Conservation (phyloP, 2,329 filamentous ascomycete genomes). For the Cephalotrichum gorgonifer region DNA sequence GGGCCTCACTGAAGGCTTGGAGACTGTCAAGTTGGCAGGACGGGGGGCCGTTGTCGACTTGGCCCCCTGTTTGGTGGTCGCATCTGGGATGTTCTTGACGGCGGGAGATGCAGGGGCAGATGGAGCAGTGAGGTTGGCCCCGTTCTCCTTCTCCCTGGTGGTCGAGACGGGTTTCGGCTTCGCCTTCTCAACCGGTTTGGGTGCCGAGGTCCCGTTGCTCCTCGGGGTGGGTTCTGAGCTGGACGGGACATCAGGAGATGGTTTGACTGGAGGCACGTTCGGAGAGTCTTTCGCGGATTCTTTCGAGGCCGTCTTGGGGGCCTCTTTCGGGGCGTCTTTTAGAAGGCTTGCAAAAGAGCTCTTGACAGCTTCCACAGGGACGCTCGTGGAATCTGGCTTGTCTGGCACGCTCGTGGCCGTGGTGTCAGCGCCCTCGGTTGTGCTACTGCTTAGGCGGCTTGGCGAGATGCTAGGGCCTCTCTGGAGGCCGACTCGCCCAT, state of each 20-base stretch:
- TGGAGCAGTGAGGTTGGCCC: background rate
- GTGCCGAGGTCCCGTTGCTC: background rate
- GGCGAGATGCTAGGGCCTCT: conserved; percentile 24
- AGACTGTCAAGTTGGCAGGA: conserved; percentile 24
- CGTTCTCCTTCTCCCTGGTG: background rate
- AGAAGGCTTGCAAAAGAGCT: background rate
- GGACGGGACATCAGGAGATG: background rate
- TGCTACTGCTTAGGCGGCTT: conserved; percentile 24
- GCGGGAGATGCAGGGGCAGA: background rate
- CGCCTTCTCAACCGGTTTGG: conserved; percentile 1
- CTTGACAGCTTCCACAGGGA: conserved; percentile 1
- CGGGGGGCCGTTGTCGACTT: conserved; percentile 23
- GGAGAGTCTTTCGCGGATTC: too few species aligned
- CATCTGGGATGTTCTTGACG: conserved; percentile 10
- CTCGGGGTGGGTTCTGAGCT: background rate
- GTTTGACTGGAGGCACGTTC: background rate
- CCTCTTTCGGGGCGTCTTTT: too few species aligned
- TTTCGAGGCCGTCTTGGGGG: too few species aligned
- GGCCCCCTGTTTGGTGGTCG: conserved; percentile 16
- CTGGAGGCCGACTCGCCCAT: conserved; percentile 44
- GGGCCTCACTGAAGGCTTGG: conserved; percentile 15
- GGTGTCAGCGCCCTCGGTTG: conserved; percentile 24
- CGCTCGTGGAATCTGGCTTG: conserved; percentile 11
- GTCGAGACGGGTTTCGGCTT: conserved; percentile 12
- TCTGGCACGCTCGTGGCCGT: conserved; percentile 14